These are phyloP conservation scores for Zopfia rhizophila DNA, from an alignment of 2,329 filamentous ascomycete species.

Conservation along the genomic window DNA sequence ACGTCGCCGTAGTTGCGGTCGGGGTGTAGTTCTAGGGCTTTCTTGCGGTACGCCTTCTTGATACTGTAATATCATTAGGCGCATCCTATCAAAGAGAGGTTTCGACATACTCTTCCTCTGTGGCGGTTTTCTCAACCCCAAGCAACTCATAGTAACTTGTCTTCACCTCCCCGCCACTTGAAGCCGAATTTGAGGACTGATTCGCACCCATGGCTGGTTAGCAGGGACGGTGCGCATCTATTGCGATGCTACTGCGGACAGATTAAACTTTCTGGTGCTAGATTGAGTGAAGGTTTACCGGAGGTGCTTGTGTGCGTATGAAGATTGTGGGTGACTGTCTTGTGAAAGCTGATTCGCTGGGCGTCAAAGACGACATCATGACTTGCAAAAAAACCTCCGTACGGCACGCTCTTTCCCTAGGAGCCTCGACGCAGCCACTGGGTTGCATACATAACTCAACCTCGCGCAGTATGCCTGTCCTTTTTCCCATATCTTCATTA, in stretches of 20 bases:
- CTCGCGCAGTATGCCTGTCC: too few relatives aligned
- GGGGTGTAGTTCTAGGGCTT: slow-evolving; percentile 92
- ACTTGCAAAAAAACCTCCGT: too few relatives aligned
- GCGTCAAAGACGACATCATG: too few relatives aligned
- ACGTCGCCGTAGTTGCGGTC: slow-evolving; percentile 91
- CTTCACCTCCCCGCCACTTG: slow-evolving; percentile 59
- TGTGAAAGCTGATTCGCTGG: too few relatives aligned
- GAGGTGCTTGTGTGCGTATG: slow-evolving; percentile 5
- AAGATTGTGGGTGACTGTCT: slow-evolving; percentile 8
- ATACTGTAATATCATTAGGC: slow-evolving; percentile 66
- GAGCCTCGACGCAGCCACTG: too few relatives aligned
- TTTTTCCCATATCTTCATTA: too few relatives aligned
- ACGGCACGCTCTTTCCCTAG: too few relatives aligned
- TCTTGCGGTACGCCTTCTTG: slow-evolving; percentile 90
- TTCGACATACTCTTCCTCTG: slow-evolving; percentile 77
- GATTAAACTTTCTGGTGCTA: too few relatives aligned
- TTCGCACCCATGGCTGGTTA: slow-evolving; percentile 63
- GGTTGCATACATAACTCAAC: too few relatives aligned
- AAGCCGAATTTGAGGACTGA: slow-evolving; percentile 53
- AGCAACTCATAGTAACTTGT: slow-evolving; percentile 89
- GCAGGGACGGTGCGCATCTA: too few relatives aligned
- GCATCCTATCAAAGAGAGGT: background rate
- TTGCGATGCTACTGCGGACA: too few relatives aligned
- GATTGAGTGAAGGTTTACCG: too few relatives aligned
- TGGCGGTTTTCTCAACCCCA: slow-evolving; percentile 75